phyloP scores from a whole-genome alignment of 2,329 filamentous ascomycete genomes.

The Corinectria fuckeliana region DNA sequence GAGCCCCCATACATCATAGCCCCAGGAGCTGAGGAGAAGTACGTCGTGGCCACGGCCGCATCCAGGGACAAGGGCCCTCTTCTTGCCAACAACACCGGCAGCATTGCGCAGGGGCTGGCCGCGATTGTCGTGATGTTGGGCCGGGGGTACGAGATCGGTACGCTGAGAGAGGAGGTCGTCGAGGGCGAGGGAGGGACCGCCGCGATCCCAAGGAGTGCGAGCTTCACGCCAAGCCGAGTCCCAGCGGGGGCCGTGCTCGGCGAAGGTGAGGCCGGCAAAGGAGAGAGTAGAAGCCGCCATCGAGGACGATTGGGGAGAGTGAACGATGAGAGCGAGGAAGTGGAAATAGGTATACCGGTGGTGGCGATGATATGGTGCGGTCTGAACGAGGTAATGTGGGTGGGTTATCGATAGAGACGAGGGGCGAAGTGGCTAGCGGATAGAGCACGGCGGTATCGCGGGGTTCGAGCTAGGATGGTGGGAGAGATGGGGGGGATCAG shows the following conservation, averaged over 20 bases:
- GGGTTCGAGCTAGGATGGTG: background rate
- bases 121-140: conserved; percentile 43
- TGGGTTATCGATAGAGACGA: background rate
- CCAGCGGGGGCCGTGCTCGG: conserved; percentile 51
- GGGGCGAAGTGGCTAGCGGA: background rate
- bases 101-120: conserved; percentile 37
- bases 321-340: background rate
- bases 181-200: conserved; percentile 60
- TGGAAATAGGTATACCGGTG: background rate
- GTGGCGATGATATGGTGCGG: background rate
- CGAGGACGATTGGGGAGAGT: conserved; percentile 19
- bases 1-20: conserved; percentile 79
- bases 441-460: background rate
- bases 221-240: conserved; percentile 54
- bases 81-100: conserved; percentile 33
- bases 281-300: conserved; percentile 34
- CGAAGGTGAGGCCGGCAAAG: conserved; percentile 44
- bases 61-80: conserved; percentile 74
- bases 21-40: conserved; percentile 73
- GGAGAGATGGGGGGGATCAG: conserved; percentile 2
- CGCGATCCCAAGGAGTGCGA: conserved; percentile 63
- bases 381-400: background rate
- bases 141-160: conserved; percentile 50
- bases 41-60: conserved; percentile 87
- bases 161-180: conserved; percentile 57